Base-by-base conservation (phyloP, 805 yeast genomes). In the Ogataea angusta region DNA sequence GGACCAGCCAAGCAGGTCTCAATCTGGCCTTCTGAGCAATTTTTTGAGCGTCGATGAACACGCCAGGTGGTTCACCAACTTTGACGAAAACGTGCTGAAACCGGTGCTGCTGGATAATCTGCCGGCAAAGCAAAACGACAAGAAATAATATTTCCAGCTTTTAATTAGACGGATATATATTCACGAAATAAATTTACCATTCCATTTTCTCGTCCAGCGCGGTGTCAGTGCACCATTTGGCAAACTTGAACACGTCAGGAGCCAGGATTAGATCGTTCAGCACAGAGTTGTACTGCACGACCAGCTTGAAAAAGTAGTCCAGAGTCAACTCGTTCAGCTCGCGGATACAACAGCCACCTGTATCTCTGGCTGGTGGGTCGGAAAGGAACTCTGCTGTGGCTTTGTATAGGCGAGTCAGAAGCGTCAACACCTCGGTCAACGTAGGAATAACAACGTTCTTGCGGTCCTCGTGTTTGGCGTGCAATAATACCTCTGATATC, bases 1-100 rank as follows among this genome's bases (percentile, higher is more conserved):
- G 23, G 36, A 33, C 16, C 25, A 21, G 9, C 22, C 34, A 10
- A 25, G 21, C 18, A 40, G 39, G 6, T 34, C 33, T 5, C 30
- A 29, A 8, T 34, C 42, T 22, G 54, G 60, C 15, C 28, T 59
- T 24, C 45, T 64, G 24, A 54, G 56, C 33, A 59, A 58, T 42
- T 53, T 65, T n/a, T 42, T 65, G 18, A 58, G 60, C 36, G 59
- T 57, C 27, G 91, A 83, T 47, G 90, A 85, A 49, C 85, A 81
- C 46, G 85, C 90, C 9, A 81, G 76, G 58, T 91, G 99, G 98
- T 93, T 93, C 62, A 83, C 87, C 15, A 83, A 79, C 52, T 87
- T 93, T 57, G 99, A 93, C 59, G 96, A 93, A 53, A 87, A 87
- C 58, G 93, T 93, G 16, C 70, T 93, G 53, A 90, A 90, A 61